A percentile compares a stretch with the other conserved stretches of the same genome.
Evolutionary conservation across 306 rosid species (phyloP).

Genomic region (Begonia peltatifolia): DNA sequence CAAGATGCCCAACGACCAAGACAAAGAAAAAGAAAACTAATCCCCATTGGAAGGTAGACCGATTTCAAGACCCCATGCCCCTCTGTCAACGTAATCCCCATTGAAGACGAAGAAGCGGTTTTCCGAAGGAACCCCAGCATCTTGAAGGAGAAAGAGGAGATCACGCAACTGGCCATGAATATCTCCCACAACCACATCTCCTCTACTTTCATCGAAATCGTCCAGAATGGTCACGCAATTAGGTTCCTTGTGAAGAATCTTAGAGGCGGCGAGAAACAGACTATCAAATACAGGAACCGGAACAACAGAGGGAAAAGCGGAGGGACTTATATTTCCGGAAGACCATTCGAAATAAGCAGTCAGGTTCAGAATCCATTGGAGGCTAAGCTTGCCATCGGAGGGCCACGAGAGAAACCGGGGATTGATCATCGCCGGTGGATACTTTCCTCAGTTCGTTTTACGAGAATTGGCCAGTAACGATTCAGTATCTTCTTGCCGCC

Average conservation of each 20-base stretch:
- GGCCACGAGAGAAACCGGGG: slow-evolving; percentile 38
- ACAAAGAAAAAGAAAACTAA: no score
- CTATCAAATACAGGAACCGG: slow-evolving; percentile 54
- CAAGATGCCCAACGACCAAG: no score
- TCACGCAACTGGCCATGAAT: slow-evolving; percentile 73
- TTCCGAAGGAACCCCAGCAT: slow-evolving; percentile 52
- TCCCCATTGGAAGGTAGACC: no score
- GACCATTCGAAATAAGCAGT: slow-evolving; percentile 55
- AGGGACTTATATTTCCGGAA: slow-evolving; percentile 38
- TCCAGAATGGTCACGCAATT: slow-evolving; percentile 41
- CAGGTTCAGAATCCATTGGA: slow-evolving; percentile 47
- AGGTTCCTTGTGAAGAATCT: slow-evolving; percentile 74
- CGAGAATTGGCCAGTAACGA: no score
- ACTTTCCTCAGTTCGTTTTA: no score
- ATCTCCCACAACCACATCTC: slow-evolving; percentile 39
- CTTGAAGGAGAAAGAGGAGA: slow-evolving; percentile 42
- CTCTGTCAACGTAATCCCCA: slow-evolving; percentile 85
- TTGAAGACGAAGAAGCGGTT: slow-evolving; percentile 58
- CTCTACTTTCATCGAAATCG: slow-evolving; percentile 14
- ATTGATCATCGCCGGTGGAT: slow-evolving; percentile 13
- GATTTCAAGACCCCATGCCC: slow-evolving; percentile 97
- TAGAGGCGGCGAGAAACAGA: slow-evolving; percentile 56
- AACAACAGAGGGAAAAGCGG: slow-evolving; percentile 40
- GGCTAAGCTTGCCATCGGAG: slow-evolving; percentile 24
- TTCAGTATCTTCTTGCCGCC: no score